phyloP scores from a whole-genome alignment of 2,329 filamentous ascomycete genomes.

The Aspergillus novofumigatus region DNA sequence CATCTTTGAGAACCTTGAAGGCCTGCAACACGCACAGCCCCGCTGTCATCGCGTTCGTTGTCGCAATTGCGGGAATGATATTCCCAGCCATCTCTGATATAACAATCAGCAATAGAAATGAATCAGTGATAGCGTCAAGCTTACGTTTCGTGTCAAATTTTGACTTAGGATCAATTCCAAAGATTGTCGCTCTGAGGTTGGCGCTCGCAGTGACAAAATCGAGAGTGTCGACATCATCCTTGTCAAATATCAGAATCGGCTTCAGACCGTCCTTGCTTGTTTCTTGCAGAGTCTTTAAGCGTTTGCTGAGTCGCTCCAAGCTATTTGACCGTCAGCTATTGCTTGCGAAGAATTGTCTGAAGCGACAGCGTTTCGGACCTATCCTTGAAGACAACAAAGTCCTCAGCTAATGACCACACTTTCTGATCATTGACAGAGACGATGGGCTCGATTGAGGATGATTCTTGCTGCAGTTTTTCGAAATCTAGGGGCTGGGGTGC shows the following conservation, averaged over 20 bases:
- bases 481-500: conserved; percentile 72
- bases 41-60: conserved; percentile 94
- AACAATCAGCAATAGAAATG: background rate
- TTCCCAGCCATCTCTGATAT: conserved; percentile 88
- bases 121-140: conserved; percentile 13
- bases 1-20: conserved; percentile 78
- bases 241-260: conserved; percentile 82
- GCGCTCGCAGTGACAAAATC: conserved; percentile 91
- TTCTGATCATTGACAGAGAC: conserved; percentile 66
- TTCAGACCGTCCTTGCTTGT: conserved; percentile 38
- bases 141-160: conserved; percentile 88
- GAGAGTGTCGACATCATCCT: conserved; percentile 90
- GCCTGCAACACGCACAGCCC: conserved; percentile 87
- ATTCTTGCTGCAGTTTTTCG: conserved; percentile 54
- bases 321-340: conserved; percentile 37
- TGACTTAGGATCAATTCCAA: conserved; percentile 80
- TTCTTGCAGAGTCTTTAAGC: conserved; percentile 62
- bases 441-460: conserved; percentile 48
- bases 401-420: conserved; percentile 78
- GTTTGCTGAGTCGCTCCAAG: conserved; percentile 68
- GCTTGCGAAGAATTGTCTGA: background rate
- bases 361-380: conserved; percentile 42
- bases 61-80: conserved; percentile 97
- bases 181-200: conserved; percentile 84
- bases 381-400: conserved; percentile 79